phyloP scores from a whole-genome alignment of 179 eudicot genomes.

The Nepenthes alata region DNA sequence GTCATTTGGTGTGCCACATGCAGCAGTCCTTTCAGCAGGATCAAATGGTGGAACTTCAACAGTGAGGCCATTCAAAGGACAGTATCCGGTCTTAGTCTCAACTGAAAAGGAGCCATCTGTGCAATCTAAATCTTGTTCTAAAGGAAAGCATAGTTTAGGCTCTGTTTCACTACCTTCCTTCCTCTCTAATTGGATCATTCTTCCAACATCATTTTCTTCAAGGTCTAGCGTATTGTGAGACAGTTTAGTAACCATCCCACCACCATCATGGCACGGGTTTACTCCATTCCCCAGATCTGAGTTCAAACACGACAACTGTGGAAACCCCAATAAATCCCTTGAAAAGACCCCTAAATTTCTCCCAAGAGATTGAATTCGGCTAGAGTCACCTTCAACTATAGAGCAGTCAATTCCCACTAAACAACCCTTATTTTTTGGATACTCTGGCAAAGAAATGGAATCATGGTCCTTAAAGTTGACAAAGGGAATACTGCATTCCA shows the following conservation, averaged over 20 bases:
- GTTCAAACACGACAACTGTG: constrained; percentile 4
- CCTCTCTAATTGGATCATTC: constrained; percentile 7
- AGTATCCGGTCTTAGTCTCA: constrained; percentile 13
- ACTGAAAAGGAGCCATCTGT: constrained; percentile 14
- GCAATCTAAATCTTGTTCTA: constrained; percentile 11
- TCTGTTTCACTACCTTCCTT: constrained; percentile 10
- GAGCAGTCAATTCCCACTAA: constrained; percentile 9
- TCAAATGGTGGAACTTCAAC: constrained; percentile 43
- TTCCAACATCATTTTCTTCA: constrained; percentile 13
- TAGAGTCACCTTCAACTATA: constrained; percentile 12
- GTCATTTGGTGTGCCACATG: constrained; percentile 12
- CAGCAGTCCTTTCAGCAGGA: constrained; percentile 22
- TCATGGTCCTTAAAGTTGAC: constrained; percentile 30
- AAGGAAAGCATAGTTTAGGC: constrained; percentile 7
- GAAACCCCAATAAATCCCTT: constrained; percentile 7
- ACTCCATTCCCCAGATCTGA: constrained; percentile 10
- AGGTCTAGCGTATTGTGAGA: constrained; percentile 10
- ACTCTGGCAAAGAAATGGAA: constrained; percentile 18
- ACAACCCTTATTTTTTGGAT: constrained; percentile 13
- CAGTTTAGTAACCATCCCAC: constrained; percentile 6
- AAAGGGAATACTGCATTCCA: constrained; percentile 50
- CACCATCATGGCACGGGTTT: constrained; percentile 17
- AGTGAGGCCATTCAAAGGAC: constrained; percentile 27
- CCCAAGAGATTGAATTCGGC: constrained; percentile 1
- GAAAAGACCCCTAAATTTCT: constrained; percentile 8